Evolutionary conservation across 768 basidiomycete species (phyloP), one percentile per base, ranked within the genome.

Genomic region (Trametes villosa): DNA sequence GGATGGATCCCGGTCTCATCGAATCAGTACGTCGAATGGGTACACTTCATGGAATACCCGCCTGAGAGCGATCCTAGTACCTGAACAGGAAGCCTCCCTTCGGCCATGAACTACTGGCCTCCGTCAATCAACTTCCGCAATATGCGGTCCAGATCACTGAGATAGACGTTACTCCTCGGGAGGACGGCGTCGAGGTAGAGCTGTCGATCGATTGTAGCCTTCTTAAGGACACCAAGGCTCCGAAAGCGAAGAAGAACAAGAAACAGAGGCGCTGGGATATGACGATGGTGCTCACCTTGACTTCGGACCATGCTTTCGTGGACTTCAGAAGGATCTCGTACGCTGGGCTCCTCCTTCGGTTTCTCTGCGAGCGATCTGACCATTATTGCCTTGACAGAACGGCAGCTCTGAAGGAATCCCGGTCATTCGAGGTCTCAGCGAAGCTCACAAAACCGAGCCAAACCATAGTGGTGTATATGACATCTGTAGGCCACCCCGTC

Each of bases 281-380:
- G 80, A 91, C 92, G 0, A 78, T 83, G 29, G 77, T 94, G n/a
- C 73, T 94, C 42, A 87, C 88, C 4, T 47, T 91, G 38, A 91
- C 88, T 0, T 92, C 91, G 1, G 92, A 94, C 70, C 73, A 85
- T 66, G 80, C 83, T 24, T 85, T 88, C 52, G 72, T 96, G 57
- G 91, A 94, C 69, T 94, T 89, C 70, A 86, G 93, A 30, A 83
- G 90, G 22, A 90, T 91, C 44, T 78, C 82, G 94, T 94, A 66
- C 65, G 80, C 68, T 11, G 11, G 26, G 1, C 4, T n/a, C n/a
- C 63, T 31, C 9, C 18, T 54, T 15, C 27, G 51, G 65, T 18
- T 45, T 34, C 9, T 18, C 33, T 8, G 40, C n/a, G n/a, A n/a
- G n/a, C n/a, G n/a, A n/a, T n/a, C n/a, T n/a, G 42, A 34, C 44